Evolutionary conservation across 2,329 filamentous ascomycete species (phyloP), one percentile per base, ranked within the genome.

Genomic region (Talaromyces piceae): DNA sequence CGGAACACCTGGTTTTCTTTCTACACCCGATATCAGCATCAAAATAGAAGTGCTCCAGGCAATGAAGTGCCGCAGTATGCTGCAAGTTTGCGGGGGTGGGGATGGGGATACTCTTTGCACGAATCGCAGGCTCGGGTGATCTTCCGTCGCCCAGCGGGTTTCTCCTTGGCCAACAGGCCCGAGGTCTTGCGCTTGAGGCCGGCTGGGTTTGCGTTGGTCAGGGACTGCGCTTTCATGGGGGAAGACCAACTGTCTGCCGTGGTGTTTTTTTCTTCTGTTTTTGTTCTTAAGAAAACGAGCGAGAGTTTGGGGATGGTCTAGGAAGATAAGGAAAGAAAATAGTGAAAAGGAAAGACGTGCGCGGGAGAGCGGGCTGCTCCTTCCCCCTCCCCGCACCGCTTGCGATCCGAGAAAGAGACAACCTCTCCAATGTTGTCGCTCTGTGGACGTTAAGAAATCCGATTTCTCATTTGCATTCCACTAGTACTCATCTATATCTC

Each of bases 121-220:
- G 60, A 63, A 56, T 69, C 67, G 56, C 67, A 69, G 26, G 67
- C 67, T 41, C 67, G 56, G 25, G 67, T 69, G 49, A 68, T 69
- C 52, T 69, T 69, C 51, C 66, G 66, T 4, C 66, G 65, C 18
- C 56, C 54, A 28, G 51, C 53, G 37, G 55, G 56, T 26, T 56
- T 46, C 31, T 61, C 61, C 46, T 50, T 59, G 7, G 47, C 22
- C 22, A 54, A 31, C 9, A 48, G 27, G 20, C 61, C 59, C 3
- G 59, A 62, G 5, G 61, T 45, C 49, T 68, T 68, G 48, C 65
- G 64, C 53, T 67, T 68, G 25, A 58, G 61, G 18, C 54, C 53
- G 28, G 43, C 43, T 31, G 44, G 5, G n/a, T 25, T 27, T n/a
- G 22, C 41, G 11, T 20, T 48, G n/a, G 37, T 30, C 31, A 16